phyloP scores from a whole-genome alignment of 2,329 filamentous ascomycete genomes.

The Exophiala calicioides region DNA sequence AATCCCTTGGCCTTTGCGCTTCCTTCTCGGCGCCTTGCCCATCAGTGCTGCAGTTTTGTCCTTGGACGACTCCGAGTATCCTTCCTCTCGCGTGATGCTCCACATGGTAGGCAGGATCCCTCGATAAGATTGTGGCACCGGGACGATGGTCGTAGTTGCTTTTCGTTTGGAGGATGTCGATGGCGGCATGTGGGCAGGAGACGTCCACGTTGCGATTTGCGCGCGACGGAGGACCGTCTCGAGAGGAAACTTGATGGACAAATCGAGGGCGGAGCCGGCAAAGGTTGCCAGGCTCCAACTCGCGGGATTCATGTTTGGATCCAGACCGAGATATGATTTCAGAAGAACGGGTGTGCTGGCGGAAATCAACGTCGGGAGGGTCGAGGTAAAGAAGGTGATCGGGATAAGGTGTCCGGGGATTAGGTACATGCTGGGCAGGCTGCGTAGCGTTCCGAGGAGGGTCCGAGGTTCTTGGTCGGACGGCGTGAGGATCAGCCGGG shows the following conservation, averaged over 20 bases:
- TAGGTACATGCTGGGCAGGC: slow-evolving; percentile 68
- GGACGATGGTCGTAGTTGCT: slow-evolving; percentile 71
- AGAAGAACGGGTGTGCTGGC: slow-evolving; percentile 82
- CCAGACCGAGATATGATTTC: slow-evolving; percentile 79
- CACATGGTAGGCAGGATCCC: slow-evolving; percentile 93
- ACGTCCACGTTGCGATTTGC: slow-evolving; percentile 72
- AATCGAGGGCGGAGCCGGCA: slow-evolving; percentile 73
- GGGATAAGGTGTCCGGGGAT: slow-evolving; percentile 71
- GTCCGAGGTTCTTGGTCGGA: slow-evolving; percentile 73
- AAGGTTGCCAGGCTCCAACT: slow-evolving; percentile 83
- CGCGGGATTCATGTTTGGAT: slow-evolving; percentile 76
- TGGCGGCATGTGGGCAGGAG: slow-evolving; percentile 43
- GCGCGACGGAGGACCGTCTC: slow-evolving; percentile 90
- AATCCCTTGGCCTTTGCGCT: slow-evolving; percentile 55
- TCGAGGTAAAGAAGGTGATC: slow-evolving; percentile 83
- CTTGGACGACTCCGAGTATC: slow-evolving; percentile 53
- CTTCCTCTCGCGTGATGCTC: slow-evolving; percentile 81
- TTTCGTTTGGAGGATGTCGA: slow-evolving; percentile 40
- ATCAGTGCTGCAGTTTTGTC: slow-evolving; percentile 39
- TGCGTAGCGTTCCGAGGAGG: slow-evolving; percentile 73
- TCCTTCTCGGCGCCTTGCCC: slow-evolving; percentile 45
- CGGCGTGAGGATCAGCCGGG: slow-evolving; percentile 80
- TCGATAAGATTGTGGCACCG: slow-evolving; percentile 71
- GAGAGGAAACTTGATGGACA: slow-evolving; percentile 83
- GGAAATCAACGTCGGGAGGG: slow-evolving; percentile 78